phyloP scores from a whole-genome alignment of 495 filamentous ascomycete genomes.

The Neurospora sublineolata region DNA sequence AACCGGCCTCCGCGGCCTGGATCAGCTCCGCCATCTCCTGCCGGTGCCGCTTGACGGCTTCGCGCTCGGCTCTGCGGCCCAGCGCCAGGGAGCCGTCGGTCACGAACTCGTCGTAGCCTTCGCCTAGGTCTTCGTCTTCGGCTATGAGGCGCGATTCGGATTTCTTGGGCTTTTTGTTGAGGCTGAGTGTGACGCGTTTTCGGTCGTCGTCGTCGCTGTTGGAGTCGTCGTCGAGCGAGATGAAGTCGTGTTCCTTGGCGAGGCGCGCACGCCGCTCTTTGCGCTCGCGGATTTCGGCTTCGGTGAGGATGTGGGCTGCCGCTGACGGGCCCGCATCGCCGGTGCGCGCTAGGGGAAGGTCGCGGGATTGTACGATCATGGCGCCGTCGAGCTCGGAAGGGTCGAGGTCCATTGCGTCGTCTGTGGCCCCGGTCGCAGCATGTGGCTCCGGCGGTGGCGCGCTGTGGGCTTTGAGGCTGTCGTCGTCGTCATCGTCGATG shows the following conservation, averaged over 20 bases:
- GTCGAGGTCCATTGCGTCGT: conserved; percentile 42
- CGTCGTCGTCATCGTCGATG: conserved; percentile 9
- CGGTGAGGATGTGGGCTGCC: conserved; percentile 48
- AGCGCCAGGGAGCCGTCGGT: conserved; percentile 73
- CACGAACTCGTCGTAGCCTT: conserved; percentile 88
- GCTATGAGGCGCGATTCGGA: conserved; percentile 61
- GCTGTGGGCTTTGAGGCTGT: neutral
- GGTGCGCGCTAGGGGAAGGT: conserved; percentile 5
- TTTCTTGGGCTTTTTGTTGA: conserved; percentile 39
- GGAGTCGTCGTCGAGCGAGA: conserved; percentile 54
- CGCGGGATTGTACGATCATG: conserved; percentile 47
- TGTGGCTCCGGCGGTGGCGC: conserved; percentile 20
- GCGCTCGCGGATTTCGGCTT: conserved; percentile 84
- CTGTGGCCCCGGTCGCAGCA: neutral
- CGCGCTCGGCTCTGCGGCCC: conserved; percentile 69
- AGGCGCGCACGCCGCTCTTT: conserved; percentile 75
- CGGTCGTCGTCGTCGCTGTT: conserved; percentile 34
- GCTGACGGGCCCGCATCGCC: neutral
- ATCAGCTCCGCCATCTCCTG: conserved; percentile 79
- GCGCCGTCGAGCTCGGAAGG: conserved; percentile 45
- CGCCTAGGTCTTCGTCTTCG: conserved; percentile 89
- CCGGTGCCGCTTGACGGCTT: conserved; percentile 52
- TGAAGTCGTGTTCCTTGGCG: conserved; percentile 68
- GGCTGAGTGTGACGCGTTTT: conserved; percentile 29
- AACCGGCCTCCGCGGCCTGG: conserved; percentile 56